Conservation (phyloP, 441 rosid species). For the Arabidopsis lyrata region DNA sequence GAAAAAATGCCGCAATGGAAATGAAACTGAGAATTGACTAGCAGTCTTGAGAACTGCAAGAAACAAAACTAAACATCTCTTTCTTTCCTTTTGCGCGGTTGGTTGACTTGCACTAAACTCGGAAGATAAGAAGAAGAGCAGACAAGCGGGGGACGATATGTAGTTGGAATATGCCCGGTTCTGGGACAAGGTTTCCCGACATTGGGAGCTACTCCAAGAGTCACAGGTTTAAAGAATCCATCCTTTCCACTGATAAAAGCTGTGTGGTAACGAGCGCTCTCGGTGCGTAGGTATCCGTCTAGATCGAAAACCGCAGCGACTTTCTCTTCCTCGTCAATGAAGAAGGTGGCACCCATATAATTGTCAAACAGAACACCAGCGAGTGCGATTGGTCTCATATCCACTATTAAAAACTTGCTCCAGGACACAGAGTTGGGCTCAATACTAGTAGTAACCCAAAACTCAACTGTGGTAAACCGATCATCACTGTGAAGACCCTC, state of each 20-base stretch:
- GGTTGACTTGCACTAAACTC: neutral
- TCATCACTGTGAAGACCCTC: too few species aligned
- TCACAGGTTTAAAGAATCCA: neutral
- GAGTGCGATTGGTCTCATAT: neutral
- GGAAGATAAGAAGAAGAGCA: neutral
- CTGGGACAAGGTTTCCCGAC: neutral
- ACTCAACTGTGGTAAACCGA: too few species aligned
- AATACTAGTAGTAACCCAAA: neutral
- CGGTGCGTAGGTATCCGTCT: neutral
- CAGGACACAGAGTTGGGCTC: neutral
- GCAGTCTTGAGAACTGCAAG: too few species aligned
- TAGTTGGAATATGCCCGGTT: neutral
- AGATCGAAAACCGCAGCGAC: neutral
- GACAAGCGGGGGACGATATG: neutral
- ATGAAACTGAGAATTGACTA: too few species aligned
- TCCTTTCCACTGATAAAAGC: neutral
- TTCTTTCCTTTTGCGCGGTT: neutral
- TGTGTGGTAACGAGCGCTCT: neutral
- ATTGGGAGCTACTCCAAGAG: neutral
- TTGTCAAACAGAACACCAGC: neutral
- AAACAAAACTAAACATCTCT: neutral
- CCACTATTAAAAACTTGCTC: neutral
- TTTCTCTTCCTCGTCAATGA: neutral
- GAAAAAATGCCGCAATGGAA: too few species aligned
- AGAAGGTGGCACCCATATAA: neutral